Evolutionary conservation across 2,329 filamentous ascomycete species (phyloP), one percentile per base, ranked within the genome.

Genomic region (Neonectria coccinea): DNA sequence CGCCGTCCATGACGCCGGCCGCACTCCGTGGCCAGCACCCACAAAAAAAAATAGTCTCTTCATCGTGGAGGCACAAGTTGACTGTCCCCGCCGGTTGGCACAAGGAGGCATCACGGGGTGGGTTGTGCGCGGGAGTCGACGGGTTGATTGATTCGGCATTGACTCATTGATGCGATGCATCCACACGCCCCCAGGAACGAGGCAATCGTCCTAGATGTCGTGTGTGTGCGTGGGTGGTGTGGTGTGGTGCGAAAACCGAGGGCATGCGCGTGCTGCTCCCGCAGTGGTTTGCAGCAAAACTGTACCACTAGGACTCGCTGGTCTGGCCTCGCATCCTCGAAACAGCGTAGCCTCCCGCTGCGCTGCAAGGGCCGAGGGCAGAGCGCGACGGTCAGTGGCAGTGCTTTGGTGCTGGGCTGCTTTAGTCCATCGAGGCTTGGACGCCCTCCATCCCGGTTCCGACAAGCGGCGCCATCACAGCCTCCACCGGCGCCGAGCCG

Each of bases 341-440:
- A 33, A 27, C 9, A 29, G 47, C 16, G 29, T 14, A 12, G 36
- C 44, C 36, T 33, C 39, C 63, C 52, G 36, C 55, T 64, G 48
- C 16, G 39, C 55, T 66, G 67, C 67, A 68, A 62, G 62, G 59
- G 67, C 65, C 29, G 9, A 31, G n/a, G 18, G 27, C 27, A 62
- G 54, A 18, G 25, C 44, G 48, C 56, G 48, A 47, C 47, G 52
- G 67, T 68, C 70, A 67, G 70, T 71, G 39, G 16, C n/a, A n/a
- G 39, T 42, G 70, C 57, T 20, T 42, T 22, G 52, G 18, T 31
- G 41, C 36, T 31, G 39, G 55, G 33, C 61, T 55, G 55, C 25
- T 47, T 25, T 63, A 64, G 69, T 59, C 59, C 42, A 60, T 70
- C 50, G 70, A 70, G 70, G 70, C 70, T 73, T 73, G 69, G 70